Conservation (phyloP, 192 early-diverging fungal genomes). For the Rhizophagus sp. region DNA sequence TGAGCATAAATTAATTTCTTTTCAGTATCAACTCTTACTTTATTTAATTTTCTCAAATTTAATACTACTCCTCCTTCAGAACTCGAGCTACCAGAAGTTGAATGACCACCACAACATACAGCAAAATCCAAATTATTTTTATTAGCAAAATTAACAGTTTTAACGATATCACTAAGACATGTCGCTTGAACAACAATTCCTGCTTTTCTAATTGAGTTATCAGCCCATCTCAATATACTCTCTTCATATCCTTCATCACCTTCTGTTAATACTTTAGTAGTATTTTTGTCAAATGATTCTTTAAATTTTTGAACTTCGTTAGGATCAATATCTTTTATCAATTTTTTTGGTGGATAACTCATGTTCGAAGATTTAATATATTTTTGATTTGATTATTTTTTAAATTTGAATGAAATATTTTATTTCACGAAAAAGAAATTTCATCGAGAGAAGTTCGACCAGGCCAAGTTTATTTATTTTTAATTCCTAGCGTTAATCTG, state of each 20-base stretch:
- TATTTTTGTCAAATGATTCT: not conserved
- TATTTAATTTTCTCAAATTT: slow-evolving; percentile 30
- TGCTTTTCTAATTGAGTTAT: not conserved
- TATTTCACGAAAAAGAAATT: too few relatives aligned
- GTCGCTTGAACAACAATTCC: slow-evolving; percentile 6
- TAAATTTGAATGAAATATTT: too few relatives aligned
- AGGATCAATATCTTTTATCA: not conserved
- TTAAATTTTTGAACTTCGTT: not conserved
- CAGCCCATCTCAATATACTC: not conserved
- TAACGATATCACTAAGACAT: not conserved
- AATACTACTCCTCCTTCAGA: slow-evolving; percentile 35
- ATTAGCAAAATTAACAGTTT: slow-evolving; percentile 25
- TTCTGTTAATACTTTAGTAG: not conserved
- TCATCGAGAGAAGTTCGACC: too few relatives aligned
- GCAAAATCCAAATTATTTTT: slow-evolving; percentile 32
- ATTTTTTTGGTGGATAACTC: not conserved
- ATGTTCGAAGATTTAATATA: not conserved
- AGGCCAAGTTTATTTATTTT: too few relatives aligned
- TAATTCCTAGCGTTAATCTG: too few relatives aligned
- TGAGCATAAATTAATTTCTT: slow-evolving; percentile 37
- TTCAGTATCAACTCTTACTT: slow-evolving; percentile 32
- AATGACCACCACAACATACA: slow-evolving; percentile 38
- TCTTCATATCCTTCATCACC: not conserved
- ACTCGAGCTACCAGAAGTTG: slow-evolving; percentile 34
- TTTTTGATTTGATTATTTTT: too few relatives aligned